phyloP scores from a whole-genome alignment of 495 filamentous ascomycete species.

The Cryomyces antarcticus region DNA sequence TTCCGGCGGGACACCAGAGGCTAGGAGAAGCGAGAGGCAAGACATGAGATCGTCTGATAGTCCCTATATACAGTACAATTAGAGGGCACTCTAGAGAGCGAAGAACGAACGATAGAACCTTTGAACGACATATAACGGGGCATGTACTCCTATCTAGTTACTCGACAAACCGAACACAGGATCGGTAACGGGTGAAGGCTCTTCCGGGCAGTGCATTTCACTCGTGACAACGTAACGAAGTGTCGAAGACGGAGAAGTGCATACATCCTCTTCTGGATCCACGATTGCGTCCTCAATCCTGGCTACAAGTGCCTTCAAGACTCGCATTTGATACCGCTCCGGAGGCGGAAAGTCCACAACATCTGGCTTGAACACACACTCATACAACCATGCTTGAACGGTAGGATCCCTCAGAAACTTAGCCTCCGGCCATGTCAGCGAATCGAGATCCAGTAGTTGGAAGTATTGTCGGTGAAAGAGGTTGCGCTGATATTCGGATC shows the following conservation, averaged over 20 bases:
- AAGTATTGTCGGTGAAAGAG: conserved; percentile 42
- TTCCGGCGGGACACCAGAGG: conserved; percentile 37
- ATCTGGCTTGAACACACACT: conserved; percentile 39
- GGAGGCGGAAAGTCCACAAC: conserved; percentile 33
- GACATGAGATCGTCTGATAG: conserved; percentile 54
- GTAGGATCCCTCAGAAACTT: conserved; percentile 28
- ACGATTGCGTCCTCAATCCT: conserved; percentile 46
- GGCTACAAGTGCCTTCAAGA: conserved; percentile 47
- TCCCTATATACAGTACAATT: conserved; percentile 27
- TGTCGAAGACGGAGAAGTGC: conserved; percentile 11
- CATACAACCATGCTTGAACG: conserved; percentile 42
- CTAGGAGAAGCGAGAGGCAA: conserved; percentile 36
- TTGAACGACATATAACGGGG: too few species aligned
- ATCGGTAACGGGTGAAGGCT: too few species aligned
- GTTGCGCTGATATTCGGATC: conserved; percentile 7
- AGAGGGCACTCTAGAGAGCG: too few species aligned
- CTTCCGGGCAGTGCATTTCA: too few species aligned
- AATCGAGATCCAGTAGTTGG: conserved; percentile 36
- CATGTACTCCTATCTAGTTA: too few species aligned
- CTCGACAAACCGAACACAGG: too few species aligned
- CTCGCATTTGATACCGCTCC: conserved; percentile 42
- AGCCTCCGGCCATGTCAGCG: conserved; percentile 33
- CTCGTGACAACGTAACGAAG: too few species aligned
- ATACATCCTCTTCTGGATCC: conserved; percentile 72
- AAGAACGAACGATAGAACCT: too few species aligned